These are phyloP conservation scores for Sphagnum contortum DNA, from an alignment of 225 moss, liverwort and hornwort species.

Conservation along the genomic window DNA sequence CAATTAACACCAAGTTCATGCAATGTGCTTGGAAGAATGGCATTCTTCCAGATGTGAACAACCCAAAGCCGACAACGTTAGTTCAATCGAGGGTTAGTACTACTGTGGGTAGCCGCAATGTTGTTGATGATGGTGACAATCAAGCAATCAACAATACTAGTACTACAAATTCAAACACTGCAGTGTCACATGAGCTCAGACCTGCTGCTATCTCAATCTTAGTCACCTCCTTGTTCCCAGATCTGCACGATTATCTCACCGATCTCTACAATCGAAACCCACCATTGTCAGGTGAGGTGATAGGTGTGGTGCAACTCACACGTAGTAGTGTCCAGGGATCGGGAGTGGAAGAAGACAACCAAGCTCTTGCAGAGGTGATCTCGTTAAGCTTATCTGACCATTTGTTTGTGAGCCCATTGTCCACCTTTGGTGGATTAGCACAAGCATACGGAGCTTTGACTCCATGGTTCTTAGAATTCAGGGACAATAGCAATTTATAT, in stretches of 20 bases:
- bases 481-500: not conserved
- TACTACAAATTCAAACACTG: too few relatives aligned
- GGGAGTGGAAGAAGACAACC: conserved; percentile 22
- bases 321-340: conserved; percentile 15
- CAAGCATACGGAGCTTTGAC: conserved; percentile 32
- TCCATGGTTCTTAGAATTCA: conserved; percentile 28
- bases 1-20: conserved; percentile 16
- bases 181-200: not conserved
- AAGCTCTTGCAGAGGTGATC: conserved; percentile 33
- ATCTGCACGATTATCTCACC: not conserved
- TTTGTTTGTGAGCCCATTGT: conserved; percentile 27
- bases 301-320: conserved; percentile 28
- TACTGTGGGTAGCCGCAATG: conserved; percentile 1
- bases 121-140: not conserved
- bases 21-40: conserved; percentile 21
- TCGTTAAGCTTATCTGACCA: conserved; percentile 25
- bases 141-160: not conserved
- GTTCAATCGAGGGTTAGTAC: not conserved
- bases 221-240: conserved; percentile 15
- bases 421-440: conserved; percentile 34
- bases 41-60: conserved; percentile 19
- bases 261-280: conserved; percentile 23
- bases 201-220: conserved; percentile 14
- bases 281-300: conserved; percentile 19
- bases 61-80: not conserved